Evolutionary conservation across 768 basidiomycete species (phyloP).

Genomic region (Podaxis carcinomalis): DNA sequence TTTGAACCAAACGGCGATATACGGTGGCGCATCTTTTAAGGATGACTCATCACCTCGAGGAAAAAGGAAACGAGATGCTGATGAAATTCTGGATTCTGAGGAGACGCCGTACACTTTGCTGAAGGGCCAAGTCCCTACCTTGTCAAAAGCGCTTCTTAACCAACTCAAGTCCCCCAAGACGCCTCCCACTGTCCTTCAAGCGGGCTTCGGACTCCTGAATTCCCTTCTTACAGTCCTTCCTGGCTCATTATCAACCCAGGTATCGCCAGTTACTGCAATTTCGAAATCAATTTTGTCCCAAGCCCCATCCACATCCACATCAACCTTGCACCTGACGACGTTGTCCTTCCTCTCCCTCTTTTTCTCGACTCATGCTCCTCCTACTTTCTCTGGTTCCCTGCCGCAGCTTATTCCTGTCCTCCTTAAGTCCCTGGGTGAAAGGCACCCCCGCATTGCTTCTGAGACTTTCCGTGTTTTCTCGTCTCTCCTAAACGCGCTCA

Average conservation of each 20-base stretch:
- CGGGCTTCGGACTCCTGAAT: conserved; percentile 78
- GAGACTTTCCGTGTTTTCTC: conserved; percentile 89
- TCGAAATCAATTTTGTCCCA: conserved; percentile 63
- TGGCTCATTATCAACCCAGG: conserved; percentile 74
- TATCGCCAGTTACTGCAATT: conserved; percentile 57
- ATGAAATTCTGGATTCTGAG: conserved; percentile 67
- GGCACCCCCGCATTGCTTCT: conserved; percentile 84
- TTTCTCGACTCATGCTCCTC: conserved; percentile 65
- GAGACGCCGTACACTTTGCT: conserved; percentile 73
- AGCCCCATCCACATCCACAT: conserved; percentile 69
- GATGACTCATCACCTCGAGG: conserved; percentile 49
- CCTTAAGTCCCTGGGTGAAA: conserved; percentile 70
- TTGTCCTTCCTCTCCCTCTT: conserved; percentile 84
- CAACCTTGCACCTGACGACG: conserved; percentile 77
- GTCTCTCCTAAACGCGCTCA: conserved; percentile 69
- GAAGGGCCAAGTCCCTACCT: conserved; percentile 66
- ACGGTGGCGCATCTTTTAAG: conserved; percentile 56
- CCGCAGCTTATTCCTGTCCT: conserved; percentile 68
- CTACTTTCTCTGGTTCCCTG: conserved; percentile 58
- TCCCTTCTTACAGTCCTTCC: conserved; percentile 76
- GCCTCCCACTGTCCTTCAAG: conserved; percentile 70
- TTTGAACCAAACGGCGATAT: conserved; percentile 79
- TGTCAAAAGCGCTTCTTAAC: conserved; percentile 79
- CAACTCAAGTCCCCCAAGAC: conserved; percentile 86
- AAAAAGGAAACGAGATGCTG: conserved; percentile 74